Conservation (phyloP, 2,329 filamentous ascomycete species). For the Neonectria coccinea region DNA sequence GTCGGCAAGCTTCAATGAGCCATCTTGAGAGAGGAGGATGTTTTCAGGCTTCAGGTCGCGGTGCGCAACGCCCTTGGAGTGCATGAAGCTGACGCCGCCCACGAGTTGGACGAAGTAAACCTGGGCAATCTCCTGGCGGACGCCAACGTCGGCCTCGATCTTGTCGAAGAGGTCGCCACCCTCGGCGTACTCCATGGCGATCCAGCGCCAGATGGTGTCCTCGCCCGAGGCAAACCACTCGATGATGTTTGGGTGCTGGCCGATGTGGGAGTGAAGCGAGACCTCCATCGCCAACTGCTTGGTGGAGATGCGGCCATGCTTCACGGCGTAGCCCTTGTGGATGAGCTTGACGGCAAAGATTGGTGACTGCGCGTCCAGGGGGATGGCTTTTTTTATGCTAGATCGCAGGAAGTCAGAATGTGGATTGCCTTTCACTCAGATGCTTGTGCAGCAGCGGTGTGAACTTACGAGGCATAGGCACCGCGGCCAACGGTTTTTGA, state of each 20-base stretch:
- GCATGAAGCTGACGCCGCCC: slow-evolving; percentile 92
- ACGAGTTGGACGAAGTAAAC: slow-evolving; percentile 95
- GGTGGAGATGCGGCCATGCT: slow-evolving; percentile 86
- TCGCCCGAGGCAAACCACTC: slow-evolving; percentile 91
- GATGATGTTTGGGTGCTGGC: slow-evolving; percentile 92
- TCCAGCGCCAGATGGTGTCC: slow-evolving; percentile 91
- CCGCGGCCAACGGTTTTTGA: slow-evolving; percentile 97
- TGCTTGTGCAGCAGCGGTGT: slow-evolving; percentile 17
- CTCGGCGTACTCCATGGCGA: slow-evolving; percentile 96
- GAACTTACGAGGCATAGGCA: slow-evolving; percentile 91
- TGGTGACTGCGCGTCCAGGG: slow-evolving; percentile 74
- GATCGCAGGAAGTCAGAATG: slow-evolving; percentile 16
- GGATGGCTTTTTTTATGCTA: slow-evolving; percentile 93
- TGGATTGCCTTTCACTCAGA: not conserved
- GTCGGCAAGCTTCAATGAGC: slow-evolving; percentile 93
- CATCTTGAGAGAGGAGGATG: slow-evolving; percentile 85
- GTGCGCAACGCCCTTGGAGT: slow-evolving; percentile 94
- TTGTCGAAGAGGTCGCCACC: slow-evolving; percentile 99
- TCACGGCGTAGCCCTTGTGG: slow-evolving; percentile 94
- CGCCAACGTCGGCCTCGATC: slow-evolving; percentile 96
- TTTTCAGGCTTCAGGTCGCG: slow-evolving; percentile 95
- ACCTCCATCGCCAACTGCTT: slow-evolving; percentile 95
- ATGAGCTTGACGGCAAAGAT: slow-evolving; percentile 99
- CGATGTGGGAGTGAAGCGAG: slow-evolving; percentile 87
- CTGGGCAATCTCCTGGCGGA: slow-evolving; percentile 94